Evolutionary conservation across 2,329 filamentous ascomycete species (phyloP).

Genomic region (Alternaria dauci): DNA sequence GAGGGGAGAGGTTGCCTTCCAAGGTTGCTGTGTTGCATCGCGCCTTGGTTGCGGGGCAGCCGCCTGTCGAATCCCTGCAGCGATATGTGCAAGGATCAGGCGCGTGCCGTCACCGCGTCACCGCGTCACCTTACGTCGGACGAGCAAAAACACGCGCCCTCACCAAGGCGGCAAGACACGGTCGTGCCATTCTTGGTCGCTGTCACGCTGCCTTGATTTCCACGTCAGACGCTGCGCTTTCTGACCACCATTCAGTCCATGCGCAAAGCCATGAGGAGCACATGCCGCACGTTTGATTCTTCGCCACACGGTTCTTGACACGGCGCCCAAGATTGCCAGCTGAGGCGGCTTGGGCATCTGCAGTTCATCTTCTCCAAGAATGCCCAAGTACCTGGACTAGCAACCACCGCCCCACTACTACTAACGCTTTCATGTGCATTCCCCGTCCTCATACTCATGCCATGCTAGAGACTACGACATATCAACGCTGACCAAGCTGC

Average conservation of each 20-base stretch:
- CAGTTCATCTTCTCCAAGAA: background rate
- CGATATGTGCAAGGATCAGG: slow-evolving; percentile 24
- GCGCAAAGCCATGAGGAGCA: background rate
- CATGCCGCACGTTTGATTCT: background rate
- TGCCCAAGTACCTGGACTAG: background rate
- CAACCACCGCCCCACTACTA: background rate
- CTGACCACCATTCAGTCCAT: slow-evolving; percentile 3
- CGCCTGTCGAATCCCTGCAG: slow-evolving; percentile 29
- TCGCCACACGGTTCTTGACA: background rate
- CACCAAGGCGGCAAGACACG: background rate
- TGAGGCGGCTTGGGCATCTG: slow-evolving; percentile 2
- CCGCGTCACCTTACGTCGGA: slow-evolving; percentile 24
- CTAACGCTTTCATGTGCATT: background rate
- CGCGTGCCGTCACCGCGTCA: slow-evolving; percentile 14
- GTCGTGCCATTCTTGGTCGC: background rate
- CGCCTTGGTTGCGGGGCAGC: slow-evolving; percentile 34
- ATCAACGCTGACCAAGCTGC: background rate
- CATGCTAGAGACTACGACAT: background rate
- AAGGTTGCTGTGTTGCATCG: slow-evolving; percentile 23
- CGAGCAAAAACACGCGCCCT: slow-evolving; percentile 20
- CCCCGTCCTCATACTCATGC: background rate
- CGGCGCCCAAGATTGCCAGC: background rate
- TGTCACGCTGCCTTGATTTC: slow-evolving; percentile 1
- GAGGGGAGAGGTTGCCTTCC: slow-evolving; percentile 12
- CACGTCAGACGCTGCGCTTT: background rate